A percentile compares a stretch with the other conserved stretches of the same genome.
These are phyloP conservation scores for Beauveria sp. DNA, from an alignment of 2,329 filamentous ascomycete genomes.

Conservation along the genomic window DNA sequence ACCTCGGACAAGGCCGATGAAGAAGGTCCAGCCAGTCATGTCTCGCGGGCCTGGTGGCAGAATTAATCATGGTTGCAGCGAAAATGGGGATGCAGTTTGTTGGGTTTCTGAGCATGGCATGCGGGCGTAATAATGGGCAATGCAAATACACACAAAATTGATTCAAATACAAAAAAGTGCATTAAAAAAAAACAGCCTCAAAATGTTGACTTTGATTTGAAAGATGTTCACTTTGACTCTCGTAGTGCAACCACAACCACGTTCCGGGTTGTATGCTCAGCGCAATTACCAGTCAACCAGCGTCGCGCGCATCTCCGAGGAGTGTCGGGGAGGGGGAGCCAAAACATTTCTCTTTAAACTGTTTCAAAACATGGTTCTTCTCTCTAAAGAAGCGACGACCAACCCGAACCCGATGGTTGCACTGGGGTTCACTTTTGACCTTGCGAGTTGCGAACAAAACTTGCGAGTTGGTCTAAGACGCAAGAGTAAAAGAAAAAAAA, in stretches of 20 bases:
- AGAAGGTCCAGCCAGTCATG: not conserved
- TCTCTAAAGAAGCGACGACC: not conserved
- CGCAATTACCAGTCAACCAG: not conserved
- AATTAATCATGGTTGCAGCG: not conserved
- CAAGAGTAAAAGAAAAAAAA: too few relatives aligned
- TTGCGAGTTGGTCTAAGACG: too few relatives aligned
- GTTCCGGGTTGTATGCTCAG: too few relatives aligned
- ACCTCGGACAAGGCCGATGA: not conserved
- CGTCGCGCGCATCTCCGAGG: not conserved
- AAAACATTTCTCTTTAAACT: not conserved
- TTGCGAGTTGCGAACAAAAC: too few relatives aligned
- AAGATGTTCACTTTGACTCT: too few relatives aligned
- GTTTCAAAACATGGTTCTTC: not conserved
- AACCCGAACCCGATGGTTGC: not conserved
- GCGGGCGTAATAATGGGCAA: not conserved
- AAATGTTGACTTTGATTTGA: too few relatives aligned
- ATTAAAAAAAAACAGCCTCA: not conserved
- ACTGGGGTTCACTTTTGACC: too few relatives aligned
- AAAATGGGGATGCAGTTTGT: not conserved
- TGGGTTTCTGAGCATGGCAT: not conserved
- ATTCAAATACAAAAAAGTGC: not conserved
- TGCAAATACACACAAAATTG: not conserved
- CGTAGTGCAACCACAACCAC: too few relatives aligned
- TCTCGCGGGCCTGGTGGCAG: not conserved
- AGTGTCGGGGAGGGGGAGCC: not conserved